phyloP scores from a whole-genome alignment of 257 asterid species.

The Petunia axillaris region DNA sequence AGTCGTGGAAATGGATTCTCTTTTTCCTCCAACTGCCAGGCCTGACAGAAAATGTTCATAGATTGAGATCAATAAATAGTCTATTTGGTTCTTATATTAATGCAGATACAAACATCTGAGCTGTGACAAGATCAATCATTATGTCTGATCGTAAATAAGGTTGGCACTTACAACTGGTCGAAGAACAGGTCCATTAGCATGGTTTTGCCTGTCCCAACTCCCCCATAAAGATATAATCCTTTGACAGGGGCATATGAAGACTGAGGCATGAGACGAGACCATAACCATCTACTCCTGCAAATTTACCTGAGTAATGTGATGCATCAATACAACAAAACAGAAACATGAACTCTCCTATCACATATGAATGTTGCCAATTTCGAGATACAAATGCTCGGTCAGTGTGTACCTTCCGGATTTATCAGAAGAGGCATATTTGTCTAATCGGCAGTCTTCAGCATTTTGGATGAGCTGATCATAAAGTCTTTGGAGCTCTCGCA shows the following conservation, averaged over 20 bases:
- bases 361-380: not conserved
- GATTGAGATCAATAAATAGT: not conserved
- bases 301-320: constrained; percentile 17
- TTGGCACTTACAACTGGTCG: constrained; percentile 63
- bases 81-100: not conserved
- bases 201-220: constrained; percentile 98
- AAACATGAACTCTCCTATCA: not conserved
- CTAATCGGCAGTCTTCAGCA: constrained; percentile 75
- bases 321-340: not conserved
- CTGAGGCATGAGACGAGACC: constrained; percentile 85
- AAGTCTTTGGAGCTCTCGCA: constrained; percentile 86
- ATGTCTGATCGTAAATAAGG: not conserved
- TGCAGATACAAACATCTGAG: constrained; percentile 9
- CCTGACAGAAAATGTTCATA: constrained; percentile 45
- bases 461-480: constrained; percentile 80
- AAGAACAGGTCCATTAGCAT: constrained; percentile 94
- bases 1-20: constrained; percentile 95
- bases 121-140: not conserved
- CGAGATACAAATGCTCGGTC: not conserved
- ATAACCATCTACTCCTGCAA: constrained; percentile 90
- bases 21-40: constrained; percentile 90
- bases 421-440: constrained; percentile 68
- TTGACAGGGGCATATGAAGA: constrained; percentile 67
- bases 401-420: constrained; percentile 70
- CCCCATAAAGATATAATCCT: constrained; percentile 96